These are phyloP conservation scores for Trichophyton simii DNA, from an alignment of 2,329 filamentous ascomycete genomes.

Conservation along the genomic window DNA sequence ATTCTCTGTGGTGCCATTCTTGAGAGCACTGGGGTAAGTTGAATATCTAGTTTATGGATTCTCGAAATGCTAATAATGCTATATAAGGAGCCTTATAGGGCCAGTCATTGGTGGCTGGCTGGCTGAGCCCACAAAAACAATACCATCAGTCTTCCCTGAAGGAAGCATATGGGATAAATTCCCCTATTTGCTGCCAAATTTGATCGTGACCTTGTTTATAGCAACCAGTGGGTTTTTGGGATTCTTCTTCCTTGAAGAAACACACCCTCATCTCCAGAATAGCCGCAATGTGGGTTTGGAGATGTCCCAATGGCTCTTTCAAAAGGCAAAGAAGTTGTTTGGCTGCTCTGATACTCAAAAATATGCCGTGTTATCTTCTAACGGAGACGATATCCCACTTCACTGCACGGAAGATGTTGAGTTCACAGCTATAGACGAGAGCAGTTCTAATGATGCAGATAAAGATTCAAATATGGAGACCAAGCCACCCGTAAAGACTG, in stretches of 20 bases:
- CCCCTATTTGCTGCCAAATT: slow-evolving; percentile 10
- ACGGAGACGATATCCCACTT: not conserved
- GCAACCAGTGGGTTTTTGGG: slow-evolving; percentile 1
- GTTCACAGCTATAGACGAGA: not conserved
- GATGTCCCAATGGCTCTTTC: not conserved
- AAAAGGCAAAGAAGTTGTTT: not conserved
- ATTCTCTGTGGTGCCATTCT: slow-evolving; percentile 9
- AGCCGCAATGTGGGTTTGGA: not conserved
- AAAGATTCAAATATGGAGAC: not conserved
- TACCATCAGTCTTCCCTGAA: slow-evolving; percentile 2
- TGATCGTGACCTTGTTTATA: slow-evolving; percentile 1
- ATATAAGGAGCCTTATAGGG: slow-evolving; percentile 6
- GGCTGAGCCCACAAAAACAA: slow-evolving; percentile 7
- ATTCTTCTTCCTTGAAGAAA: slow-evolving; percentile 8
- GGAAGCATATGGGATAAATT: slow-evolving; percentile 7
- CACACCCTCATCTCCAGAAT: slow-evolving; percentile 6
- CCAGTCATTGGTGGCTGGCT: slow-evolving; percentile 8
- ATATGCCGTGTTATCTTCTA: not conserved
- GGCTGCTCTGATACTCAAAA: not conserved
- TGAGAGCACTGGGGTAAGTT: slow-evolving; percentile 9
- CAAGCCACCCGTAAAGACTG: no score
- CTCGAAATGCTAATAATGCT: not conserved
- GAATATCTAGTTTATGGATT: not conserved
- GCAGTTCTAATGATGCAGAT: not conserved
- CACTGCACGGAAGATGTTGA: not conserved